Evolutionary conservation across 2,329 filamentous ascomycete genomes (phyloP).

Genomic region (Tolypocladium capitatum): DNA sequence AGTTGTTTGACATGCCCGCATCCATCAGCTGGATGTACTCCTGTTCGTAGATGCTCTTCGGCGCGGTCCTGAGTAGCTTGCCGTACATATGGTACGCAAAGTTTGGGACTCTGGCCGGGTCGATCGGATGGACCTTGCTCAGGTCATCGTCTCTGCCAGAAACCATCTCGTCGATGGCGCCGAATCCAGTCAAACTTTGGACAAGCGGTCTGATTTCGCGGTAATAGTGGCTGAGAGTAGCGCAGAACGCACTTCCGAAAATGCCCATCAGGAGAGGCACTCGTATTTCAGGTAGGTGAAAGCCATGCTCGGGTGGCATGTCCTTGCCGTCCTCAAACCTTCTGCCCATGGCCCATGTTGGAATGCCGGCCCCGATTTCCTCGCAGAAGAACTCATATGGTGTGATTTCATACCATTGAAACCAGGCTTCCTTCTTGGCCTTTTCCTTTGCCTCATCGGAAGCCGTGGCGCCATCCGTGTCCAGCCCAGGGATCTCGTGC

Average conservation of each 20-base stretch:
- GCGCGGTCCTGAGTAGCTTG: slow-evolving; percentile 61
- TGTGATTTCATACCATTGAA: slow-evolving; percentile 95
- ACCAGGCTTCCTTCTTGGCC: slow-evolving; percentile 64
- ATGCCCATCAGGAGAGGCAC: slow-evolving; percentile 79
- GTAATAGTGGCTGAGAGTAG: slow-evolving; percentile 91
- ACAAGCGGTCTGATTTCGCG: slow-evolving; percentile 80
- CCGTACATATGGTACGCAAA: slow-evolving; percentile 72
- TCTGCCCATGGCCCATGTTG: slow-evolving; percentile 83
- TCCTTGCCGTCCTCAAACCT: slow-evolving; percentile 57
- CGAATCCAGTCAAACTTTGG: slow-evolving; percentile 59
- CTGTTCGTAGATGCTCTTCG: slow-evolving; percentile 57
- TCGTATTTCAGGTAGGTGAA: slow-evolving; percentile 69
- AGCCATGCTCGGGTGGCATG: slow-evolving; percentile 43
- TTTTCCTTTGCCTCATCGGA: slow-evolving; percentile 37
- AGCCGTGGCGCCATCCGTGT: slow-evolving; percentile 16
- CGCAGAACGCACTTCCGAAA: slow-evolving; percentile 95
- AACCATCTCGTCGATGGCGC: slow-evolving; percentile 68
- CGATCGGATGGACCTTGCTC: slow-evolving; percentile 85
- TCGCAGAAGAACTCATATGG: slow-evolving; percentile 95
- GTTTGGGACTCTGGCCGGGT: slow-evolving; percentile 83
- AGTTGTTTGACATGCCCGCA: slow-evolving; percentile 95
- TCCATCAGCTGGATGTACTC: slow-evolving; percentile 82
- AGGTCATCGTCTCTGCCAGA: slow-evolving; percentile 72
- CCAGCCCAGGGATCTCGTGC: slow-evolving; percentile 74
- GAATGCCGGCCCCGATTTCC: slow-evolving; percentile 81